Evolutionary conservation across 1,284 basidiomycete genomes (phyloP).

Genomic region (Austropuccinia psidii): DNA sequence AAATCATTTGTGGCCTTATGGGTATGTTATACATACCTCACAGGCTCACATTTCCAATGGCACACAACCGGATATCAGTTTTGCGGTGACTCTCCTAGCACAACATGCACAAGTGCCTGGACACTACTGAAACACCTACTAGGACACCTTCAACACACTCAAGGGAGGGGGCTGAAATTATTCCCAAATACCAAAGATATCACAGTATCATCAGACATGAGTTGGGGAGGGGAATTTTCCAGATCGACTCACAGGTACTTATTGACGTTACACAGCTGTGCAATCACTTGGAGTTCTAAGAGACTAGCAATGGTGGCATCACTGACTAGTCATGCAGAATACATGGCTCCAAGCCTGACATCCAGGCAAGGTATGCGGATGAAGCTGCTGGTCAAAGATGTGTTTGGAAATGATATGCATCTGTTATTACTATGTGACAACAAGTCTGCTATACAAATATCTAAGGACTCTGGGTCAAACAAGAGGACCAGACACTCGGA

Average conservation of each 20-base stretch:
- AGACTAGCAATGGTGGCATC: neutral
- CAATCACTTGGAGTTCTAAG: neutral
- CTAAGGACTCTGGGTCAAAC: neutral
- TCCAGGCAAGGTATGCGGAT: neutral
- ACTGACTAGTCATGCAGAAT: neutral
- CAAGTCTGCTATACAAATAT: neutral
- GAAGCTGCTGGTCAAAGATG: neutral
- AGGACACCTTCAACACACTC: no score
- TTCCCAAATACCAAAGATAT: no score
- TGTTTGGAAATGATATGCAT: neutral
- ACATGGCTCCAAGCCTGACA: neutral
- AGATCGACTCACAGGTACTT: neutral
- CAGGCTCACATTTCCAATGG: no score
- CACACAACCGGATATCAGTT: no score
- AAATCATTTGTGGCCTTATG: no score
- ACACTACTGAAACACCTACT: no score
- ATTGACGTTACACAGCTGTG: neutral
- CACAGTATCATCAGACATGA: no score
- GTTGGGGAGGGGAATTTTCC: slow-evolving; percentile 2
- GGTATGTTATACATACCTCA: no score
- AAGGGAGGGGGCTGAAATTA: no score
- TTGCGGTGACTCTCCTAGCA: no score
- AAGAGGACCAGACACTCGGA: slow-evolving; percentile 5
- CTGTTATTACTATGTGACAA: neutral
- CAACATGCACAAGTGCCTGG: no score